Evolutionary conservation across 345 rosid genomes (phyloP).

Genomic region (Trapa bicornis): DNA sequence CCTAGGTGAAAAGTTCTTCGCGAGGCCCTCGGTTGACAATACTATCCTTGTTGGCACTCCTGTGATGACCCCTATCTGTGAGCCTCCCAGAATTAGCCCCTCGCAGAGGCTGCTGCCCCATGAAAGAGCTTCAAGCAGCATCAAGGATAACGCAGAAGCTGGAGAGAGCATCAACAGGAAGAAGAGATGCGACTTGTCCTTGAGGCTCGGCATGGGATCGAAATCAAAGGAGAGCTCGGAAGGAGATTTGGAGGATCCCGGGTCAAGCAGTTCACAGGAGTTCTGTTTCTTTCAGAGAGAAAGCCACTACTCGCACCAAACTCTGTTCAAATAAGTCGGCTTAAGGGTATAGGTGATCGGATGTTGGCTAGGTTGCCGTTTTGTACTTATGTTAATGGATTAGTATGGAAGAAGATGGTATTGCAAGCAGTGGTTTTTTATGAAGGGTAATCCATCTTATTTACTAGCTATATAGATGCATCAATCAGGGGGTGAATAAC

Average conservation of each 20-base stretch:
- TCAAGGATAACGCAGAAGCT: conserved; percentile 4
- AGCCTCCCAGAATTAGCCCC: conserved; percentile 20
- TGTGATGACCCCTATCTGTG: conserved; percentile 28
- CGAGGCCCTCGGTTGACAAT: conserved; percentile 15
- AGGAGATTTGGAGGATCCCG: neutral
- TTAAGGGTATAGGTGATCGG: neutral
- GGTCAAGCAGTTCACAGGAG: conserved; percentile 17
- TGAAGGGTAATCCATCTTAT: too few species aligned
- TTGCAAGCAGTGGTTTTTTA: too few species aligned
- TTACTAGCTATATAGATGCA: too few species aligned
- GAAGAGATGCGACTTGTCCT: conserved; percentile 60
- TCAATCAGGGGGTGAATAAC: too few species aligned
- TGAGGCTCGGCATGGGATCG: conserved; percentile 57
- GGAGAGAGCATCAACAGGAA: conserved; percentile 20
- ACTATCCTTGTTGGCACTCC: conserved; percentile 65
- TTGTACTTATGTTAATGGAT: neutral
- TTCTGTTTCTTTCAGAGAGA: conserved; percentile 46
- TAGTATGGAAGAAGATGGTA: too few species aligned
- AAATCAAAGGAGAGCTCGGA: conserved; percentile 22
- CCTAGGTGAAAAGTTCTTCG: conserved; percentile 23
- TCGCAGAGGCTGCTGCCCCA: conserved; percentile 19
- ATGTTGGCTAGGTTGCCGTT: neutral
- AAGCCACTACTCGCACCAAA: conserved; percentile 10
- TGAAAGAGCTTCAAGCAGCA: conserved; percentile 5
- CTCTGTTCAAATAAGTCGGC: neutral